phyloP scores from a whole-genome alignment of 805 yeast genomes.

The Metschnikowia peoriensis region DNA sequence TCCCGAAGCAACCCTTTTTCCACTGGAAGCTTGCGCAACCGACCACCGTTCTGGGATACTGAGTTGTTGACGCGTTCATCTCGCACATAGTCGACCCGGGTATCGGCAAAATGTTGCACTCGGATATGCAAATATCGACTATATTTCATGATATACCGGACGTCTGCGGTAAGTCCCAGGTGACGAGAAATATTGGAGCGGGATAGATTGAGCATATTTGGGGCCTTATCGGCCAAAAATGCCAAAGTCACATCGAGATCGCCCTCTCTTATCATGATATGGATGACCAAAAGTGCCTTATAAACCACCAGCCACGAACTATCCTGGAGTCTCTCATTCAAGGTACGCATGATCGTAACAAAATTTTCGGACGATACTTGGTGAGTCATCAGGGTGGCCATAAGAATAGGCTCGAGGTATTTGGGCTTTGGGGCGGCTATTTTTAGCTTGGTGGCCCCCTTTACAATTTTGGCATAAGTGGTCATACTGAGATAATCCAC shows the following conservation, averaged over 20 bases:
- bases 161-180: constrained; percentile 44
- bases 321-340: constrained; percentile 64
- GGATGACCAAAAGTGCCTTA: constrained; percentile 81
- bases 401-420: constrained; percentile 88
- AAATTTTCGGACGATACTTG: constrained; percentile 50
- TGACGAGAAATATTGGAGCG: constrained; percentile 38
- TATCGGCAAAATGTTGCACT: constrained; percentile 63
- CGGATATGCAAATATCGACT: constrained; percentile 67
- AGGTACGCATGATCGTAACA: constrained; percentile 62
- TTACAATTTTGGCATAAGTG: constrained; percentile 66
- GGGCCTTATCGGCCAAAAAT: constrained; percentile 49
- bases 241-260: constrained; percentile 69
- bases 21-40: constrained; percentile 62
- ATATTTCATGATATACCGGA: constrained; percentile 61
- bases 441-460: constrained; percentile 51
- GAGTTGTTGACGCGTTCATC: constrained; percentile 53
- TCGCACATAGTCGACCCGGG: constrained; percentile 74
- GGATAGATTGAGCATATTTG: constrained; percentile 48
- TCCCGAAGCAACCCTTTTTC: constrained; percentile 82
- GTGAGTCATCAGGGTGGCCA: constrained; percentile 57
- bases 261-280: constrained; percentile 92
- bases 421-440: constrained; percentile 98
- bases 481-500: constrained; percentile 12
- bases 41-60: constrained; percentile 51
- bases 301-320: constrained; percentile 89